Conservation (phyloP, 1,139 yeast genomes). For the Lizanozyma gosingica region DNA sequence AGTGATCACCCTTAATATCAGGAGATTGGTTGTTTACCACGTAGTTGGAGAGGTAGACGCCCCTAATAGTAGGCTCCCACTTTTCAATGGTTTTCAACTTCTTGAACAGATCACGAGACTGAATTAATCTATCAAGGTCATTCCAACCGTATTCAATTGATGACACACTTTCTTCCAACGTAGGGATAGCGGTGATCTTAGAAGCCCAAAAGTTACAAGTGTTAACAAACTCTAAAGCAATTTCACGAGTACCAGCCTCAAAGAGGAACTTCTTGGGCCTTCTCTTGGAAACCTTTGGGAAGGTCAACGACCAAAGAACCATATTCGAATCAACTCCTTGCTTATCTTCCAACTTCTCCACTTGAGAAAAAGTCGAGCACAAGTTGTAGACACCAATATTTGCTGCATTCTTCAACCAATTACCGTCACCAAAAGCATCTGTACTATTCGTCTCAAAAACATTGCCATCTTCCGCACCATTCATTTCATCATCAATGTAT, state of each 20-base stretch:
- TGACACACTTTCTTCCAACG: slow-evolving; percentile 49
- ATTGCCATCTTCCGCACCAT: not conserved
- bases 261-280: slow-evolving; percentile 33
- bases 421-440: slow-evolving; percentile 49
- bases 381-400: slow-evolving; percentile 40
- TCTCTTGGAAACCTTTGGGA: slow-evolving; percentile 28
- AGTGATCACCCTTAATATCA: slow-evolving; percentile 21
- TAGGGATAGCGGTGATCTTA: slow-evolving; percentile 73
- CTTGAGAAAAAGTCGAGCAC: slow-evolving; percentile 40
- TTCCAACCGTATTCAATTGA: slow-evolving; percentile 83
- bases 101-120: slow-evolving; percentile 4
- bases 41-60: slow-evolving; percentile 33
- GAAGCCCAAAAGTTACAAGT: slow-evolving; percentile 91
- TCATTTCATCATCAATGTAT: slow-evolving; percentile 12
- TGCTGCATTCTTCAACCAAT: slow-evolving; percentile 52
- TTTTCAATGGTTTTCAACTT: slow-evolving; percentile 19
- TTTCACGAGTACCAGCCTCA: slow-evolving; percentile 57
- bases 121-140: not conserved
- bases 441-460: not conserved
- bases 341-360: slow-evolving; percentile 18
- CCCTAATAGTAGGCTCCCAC: slow-evolving; percentile 37
- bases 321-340: slow-evolving; percentile 6
- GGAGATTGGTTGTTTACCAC: slow-evolving; percentile 13
- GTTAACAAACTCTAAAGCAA: slow-evolving; percentile 64
- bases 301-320: slow-evolving; percentile 27